Conservation (phyloP, 2,329 filamentous ascomycete genomes). For the Calonectria multiphialidica region DNA sequence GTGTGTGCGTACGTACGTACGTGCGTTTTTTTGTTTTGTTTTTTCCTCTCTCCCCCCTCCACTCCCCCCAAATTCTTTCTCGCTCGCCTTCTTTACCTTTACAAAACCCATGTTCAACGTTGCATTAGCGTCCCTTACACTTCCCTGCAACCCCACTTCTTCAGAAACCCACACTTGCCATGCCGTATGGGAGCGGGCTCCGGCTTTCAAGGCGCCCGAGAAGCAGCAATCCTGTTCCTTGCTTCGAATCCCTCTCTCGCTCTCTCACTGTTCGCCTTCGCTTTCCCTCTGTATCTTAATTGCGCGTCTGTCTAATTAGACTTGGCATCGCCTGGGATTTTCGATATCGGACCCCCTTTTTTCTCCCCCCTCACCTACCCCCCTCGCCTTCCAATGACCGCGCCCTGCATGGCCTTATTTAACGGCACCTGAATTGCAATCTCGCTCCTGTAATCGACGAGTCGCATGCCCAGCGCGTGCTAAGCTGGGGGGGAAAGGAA, state of each 20-base stretch:
- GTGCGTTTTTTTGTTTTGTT: background rate
- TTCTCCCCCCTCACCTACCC: background rate
- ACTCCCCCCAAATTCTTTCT: too few species aligned
- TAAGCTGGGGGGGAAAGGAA: background rate
- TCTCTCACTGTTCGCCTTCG: too few species aligned
- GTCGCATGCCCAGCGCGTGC: background rate
- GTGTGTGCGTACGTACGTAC: too few species aligned
- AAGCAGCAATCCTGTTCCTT: background rate
- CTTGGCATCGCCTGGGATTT: background rate
- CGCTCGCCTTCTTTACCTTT: background rate
- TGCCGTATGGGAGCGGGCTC: background rate
- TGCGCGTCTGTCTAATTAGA: background rate
- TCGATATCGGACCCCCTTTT: background rate
- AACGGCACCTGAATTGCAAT: background rate
- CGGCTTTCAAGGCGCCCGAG: background rate
- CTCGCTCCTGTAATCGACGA: background rate
- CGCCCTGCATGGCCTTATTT: background rate
- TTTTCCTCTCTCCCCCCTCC: background rate
- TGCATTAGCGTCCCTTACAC: background rate
- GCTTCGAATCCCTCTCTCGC: background rate
- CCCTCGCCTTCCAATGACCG: background rate
- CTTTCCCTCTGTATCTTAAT: too few species aligned
- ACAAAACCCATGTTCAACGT: background rate
- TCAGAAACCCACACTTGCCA: slow-evolving; percentile 1
- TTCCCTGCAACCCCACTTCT: background rate